phyloP scores from a whole-genome alignment of 1,284 basidiomycete genomes.

The Phlebopus sp. region DNA sequence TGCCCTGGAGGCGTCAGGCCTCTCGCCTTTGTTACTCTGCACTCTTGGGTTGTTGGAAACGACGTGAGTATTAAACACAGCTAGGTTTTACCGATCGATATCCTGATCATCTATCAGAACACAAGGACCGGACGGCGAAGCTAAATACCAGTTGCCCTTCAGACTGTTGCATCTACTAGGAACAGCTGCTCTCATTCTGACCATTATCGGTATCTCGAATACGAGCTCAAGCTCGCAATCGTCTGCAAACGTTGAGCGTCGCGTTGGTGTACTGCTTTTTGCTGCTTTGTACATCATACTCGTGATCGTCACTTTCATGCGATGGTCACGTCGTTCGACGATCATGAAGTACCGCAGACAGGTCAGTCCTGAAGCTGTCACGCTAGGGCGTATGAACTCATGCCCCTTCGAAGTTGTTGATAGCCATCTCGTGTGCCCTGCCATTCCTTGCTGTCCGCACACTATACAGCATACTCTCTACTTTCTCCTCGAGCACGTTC shows the following conservation, averaged over 20 bases:
- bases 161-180: conserved; percentile 41
- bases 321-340: conserved; percentile 46
- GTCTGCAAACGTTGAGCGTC: conserved; percentile 38
- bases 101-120: conserved; percentile 18
- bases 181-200: conserved; percentile 44
- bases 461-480: conserved; percentile 43
- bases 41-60: conserved; percentile 59
- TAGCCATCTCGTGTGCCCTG: conserved; percentile 49
- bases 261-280: conserved; percentile 50
- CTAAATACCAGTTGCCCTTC: conserved; percentile 32
- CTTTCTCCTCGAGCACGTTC: conserved; percentile 49
- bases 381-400: conserved; percentile 12
- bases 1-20: conserved; percentile 53
- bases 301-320: conserved; percentile 40
- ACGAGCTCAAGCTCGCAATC: conserved; percentile 17
- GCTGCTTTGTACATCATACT: conserved; percentile 45
- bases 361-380: conserved; percentile 31
- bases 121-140: conserved; percentile 18
- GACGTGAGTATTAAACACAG: conserved; percentile 43
- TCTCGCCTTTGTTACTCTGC: conserved; percentile 52
- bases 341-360: conserved; percentile 52
- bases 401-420: conserved; percentile 26
- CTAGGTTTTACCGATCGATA: neutral
- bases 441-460: conserved; percentile 59
- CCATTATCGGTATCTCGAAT: conserved; percentile 46